phyloP scores from a whole-genome alignment of 208 protist genomes.

The Vickermania ingenoplastis region DNA sequence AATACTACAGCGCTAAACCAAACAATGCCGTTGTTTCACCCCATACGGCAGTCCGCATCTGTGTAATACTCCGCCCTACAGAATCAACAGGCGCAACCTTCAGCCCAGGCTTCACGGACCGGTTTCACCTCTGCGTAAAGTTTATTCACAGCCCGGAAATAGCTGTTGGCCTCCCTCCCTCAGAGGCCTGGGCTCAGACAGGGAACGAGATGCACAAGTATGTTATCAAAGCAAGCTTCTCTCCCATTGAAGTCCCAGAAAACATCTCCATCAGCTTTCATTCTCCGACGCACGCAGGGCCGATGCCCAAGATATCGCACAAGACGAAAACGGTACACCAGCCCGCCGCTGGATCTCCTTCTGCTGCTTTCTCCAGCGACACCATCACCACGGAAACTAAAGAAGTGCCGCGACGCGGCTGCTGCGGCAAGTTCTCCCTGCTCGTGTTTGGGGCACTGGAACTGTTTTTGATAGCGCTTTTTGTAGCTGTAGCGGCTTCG shows the following conservation, averaged over 20 bases:
- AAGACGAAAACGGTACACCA: too few relatives aligned
- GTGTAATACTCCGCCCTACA: conserved; percentile 45
- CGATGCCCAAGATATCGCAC: background rate
- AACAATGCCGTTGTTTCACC: conserved; percentile 38
- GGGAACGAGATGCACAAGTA: conserved; percentile 24
- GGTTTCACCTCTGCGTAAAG: conserved; percentile 37
- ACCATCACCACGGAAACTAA: too few relatives aligned
- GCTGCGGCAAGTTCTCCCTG: too few relatives aligned
- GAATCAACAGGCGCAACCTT: conserved; percentile 15
- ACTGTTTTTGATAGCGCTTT: too few relatives aligned
- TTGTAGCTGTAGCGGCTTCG: too few relatives aligned
- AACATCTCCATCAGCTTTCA: background rate
- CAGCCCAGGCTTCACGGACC: conserved; percentile 21
- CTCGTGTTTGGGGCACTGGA: too few relatives aligned
- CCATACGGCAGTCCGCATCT: conserved; percentile 32
- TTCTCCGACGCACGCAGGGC: background rate
- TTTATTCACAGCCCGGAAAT: conserved; percentile 8
- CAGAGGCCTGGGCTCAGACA: conserved; percentile 23
- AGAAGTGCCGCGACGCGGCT: too few relatives aligned
- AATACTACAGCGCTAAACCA: conserved; percentile 60
- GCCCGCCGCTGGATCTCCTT: too few relatives aligned
- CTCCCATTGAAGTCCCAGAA: too few relatives aligned
- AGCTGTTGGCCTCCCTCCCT: conserved; percentile 10
- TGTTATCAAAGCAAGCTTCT: conserved; percentile 11
- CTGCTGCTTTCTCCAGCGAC: too few relatives aligned